phyloP scores from a whole-genome alignment of 73 alveolate genomes.

The Symbiodinium natans region DNA sequence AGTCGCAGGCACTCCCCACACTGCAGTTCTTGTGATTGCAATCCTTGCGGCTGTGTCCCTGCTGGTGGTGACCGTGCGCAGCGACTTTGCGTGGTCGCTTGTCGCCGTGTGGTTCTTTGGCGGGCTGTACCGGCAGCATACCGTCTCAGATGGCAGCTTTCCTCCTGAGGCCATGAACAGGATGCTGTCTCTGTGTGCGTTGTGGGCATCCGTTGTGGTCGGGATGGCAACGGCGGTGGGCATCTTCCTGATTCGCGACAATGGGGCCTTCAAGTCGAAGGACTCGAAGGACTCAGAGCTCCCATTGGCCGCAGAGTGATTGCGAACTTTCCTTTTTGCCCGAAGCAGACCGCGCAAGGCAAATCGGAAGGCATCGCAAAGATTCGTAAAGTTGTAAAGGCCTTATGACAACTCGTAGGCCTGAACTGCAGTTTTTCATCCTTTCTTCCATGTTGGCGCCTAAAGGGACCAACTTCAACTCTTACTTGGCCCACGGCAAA shows the following conservation, averaged over 20 bases:
- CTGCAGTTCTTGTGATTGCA: conserved; percentile 42
- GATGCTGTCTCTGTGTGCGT: conserved; percentile 2
- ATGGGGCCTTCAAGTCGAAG: background rate
- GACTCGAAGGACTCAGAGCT: too few species aligned
- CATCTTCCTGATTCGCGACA: background rate
- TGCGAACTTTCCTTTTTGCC: too few species aligned
- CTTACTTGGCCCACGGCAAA: too few species aligned
- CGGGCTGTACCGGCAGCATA: conserved; percentile 29
- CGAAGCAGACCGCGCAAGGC: too few species aligned
- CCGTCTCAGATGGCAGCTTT: conserved; percentile 8
- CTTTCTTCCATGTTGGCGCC: too few species aligned
- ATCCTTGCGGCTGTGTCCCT: conserved; percentile 9
- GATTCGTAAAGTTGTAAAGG: too few species aligned
- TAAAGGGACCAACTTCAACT: too few species aligned
- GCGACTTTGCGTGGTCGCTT: conserved; percentile 18
- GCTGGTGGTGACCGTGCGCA: conserved; percentile 11
- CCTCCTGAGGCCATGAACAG: conserved; percentile 37
- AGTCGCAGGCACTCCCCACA: conserved; percentile 48
- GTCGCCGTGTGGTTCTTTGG: conserved; percentile 31
- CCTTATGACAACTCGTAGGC: too few species aligned
- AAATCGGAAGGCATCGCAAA: too few species aligned
- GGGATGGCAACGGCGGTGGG: background rate
- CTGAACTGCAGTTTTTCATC: too few species aligned
- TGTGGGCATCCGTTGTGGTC: background rate
- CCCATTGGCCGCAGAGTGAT: too few species aligned